A percentile compares a stretch with the other conserved stretches of the same genome.
phyloP scores from a whole-genome alignment of 768 basidiomycete genomes.

The Brasilioporus rufonigricans region DNA sequence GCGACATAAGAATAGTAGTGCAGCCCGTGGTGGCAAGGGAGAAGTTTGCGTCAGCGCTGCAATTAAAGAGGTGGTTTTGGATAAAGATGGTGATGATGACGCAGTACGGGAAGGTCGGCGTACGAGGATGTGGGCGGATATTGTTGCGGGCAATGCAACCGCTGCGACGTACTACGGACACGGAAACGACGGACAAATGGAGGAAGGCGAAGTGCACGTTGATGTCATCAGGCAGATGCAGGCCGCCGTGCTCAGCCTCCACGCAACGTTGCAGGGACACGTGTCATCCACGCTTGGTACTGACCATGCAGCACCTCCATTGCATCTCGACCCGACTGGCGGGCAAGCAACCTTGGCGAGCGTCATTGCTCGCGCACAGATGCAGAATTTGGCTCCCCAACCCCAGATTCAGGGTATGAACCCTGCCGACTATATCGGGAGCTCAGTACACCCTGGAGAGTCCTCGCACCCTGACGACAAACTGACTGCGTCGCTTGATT shows the following conservation, averaged over 20 bases:
- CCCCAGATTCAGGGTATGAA: conserved; percentile 8
- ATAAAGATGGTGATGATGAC: conserved; percentile 37
- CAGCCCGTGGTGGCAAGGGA: conserved; percentile 48
- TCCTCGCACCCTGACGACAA: conserved; percentile 6
- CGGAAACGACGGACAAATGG: conserved; percentile 33
- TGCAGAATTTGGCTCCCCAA: conserved; percentile 41
- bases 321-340: conserved; percentile 43
- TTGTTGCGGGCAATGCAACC: conserved; percentile 38
- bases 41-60: conserved; percentile 56
- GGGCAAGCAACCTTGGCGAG: conserved; percentile 71
- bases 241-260: conserved; percentile 50
- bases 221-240: conserved; percentile 50
- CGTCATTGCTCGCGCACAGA: conserved; percentile 69
- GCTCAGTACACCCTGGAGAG: conserved; percentile 11
- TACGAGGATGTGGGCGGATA: conserved; percentile 63
- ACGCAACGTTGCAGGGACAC: conserved; percentile 53
- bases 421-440: neutral
- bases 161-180: conserved; percentile 9
- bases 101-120: conserved; percentile 55
- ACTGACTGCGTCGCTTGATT: conserved; percentile 4
- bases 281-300: conserved; percentile 56
- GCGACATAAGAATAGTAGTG: conserved; percentile 65
- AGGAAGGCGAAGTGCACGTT: conserved; percentile 62
- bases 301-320: conserved; percentile 30
- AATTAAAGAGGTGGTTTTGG: conserved; percentile 57